Evolutionary conservation across 116 monocot species (phyloP).

Genomic region (Papilionanthe hybrid): DNA sequence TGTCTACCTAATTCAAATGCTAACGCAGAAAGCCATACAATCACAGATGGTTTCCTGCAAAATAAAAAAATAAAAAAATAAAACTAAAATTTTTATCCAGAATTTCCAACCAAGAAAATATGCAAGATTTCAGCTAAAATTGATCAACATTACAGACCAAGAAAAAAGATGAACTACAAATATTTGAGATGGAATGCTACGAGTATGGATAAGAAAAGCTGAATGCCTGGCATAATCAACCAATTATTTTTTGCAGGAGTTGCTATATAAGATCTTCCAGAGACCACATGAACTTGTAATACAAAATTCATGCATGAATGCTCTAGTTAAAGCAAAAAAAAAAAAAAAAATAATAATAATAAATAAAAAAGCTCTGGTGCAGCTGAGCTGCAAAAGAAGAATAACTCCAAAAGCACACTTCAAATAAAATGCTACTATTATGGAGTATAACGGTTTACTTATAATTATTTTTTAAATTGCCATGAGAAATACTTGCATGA

Average conservation of each 20-base stretch:
- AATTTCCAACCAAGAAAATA: neutral
- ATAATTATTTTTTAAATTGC: neutral
- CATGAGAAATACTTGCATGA: neutral
- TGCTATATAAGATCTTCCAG: neutral
- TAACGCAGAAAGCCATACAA: constrained; percentile 65
- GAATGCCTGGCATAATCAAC: neutral
- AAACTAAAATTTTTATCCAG: neutral
- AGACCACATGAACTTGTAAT: neutral
- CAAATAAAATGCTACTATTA: neutral
- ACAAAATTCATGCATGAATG: neutral
- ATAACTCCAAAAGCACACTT: neutral
- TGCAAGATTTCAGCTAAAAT: neutral
- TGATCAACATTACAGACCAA: neutral
- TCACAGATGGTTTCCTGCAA: constrained; percentile 67
- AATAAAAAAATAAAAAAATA: neutral
- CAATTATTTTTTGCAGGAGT: neutral
- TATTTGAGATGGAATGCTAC: neutral
- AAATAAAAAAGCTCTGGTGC: neutral
- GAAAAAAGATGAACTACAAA: neutral
- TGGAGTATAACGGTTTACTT: neutral
- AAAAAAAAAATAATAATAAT: too few relatives aligned
- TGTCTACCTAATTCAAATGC: constrained; percentile 55
- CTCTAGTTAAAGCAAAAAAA: neutral
- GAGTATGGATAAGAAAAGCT: neutral
- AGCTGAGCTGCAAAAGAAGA: neutral